Evolutionary conservation across 305 asterid species (phyloP), one percentile per base, ranked within the genome.

Genomic region (Fraxinus platypoda): DNA sequence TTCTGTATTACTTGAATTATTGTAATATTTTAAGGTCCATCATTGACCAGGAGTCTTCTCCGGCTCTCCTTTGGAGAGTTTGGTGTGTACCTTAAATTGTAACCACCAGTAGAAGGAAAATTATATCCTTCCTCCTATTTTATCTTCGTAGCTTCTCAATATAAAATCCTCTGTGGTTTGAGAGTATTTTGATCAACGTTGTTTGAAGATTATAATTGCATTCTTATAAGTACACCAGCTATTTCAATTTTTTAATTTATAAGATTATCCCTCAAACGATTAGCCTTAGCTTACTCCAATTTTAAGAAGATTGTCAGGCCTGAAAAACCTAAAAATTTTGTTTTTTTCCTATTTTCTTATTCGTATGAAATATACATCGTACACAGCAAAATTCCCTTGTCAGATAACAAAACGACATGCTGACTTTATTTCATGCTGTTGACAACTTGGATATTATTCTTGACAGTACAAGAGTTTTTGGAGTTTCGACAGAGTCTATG

Each of bases 401-500:
- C n/a, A 46, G 57, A 46, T 46, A 46, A 49, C 21, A 15, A 49
- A 49, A 15, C 8, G 19, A 49, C 1, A 71, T 59, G 26, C 81
- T 21, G 62, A 34, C 74, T 52, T 43, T 66, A 66, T 75, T 23
- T 19, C 35, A 74, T 12, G 35, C 12, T 23, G 78, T 80, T 76
- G 76, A 37, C 12, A 37, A 86, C 85, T 72, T 34, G 3, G 41
- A 31, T 70, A 35, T 81, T 80, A 23, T 8, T 64, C 73, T 64
- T 25, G 6, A 64, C 84, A 89, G 94, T 81, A 82, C 52, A 12
- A 87, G 84, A 57, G 89, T 88, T n/a, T 88, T 88, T 73, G 92
- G 92, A 25, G 90, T 89, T 68, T 90, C 92, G 1, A 83, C 94
- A 3, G 87, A 90, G 43, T 89, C 90, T 1, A 80, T 88, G 91